These are phyloP conservation scores for Beauveria brongniartii DNA, from an alignment of 2,329 filamentous ascomycete genomes.

Conservation along the genomic window DNA sequence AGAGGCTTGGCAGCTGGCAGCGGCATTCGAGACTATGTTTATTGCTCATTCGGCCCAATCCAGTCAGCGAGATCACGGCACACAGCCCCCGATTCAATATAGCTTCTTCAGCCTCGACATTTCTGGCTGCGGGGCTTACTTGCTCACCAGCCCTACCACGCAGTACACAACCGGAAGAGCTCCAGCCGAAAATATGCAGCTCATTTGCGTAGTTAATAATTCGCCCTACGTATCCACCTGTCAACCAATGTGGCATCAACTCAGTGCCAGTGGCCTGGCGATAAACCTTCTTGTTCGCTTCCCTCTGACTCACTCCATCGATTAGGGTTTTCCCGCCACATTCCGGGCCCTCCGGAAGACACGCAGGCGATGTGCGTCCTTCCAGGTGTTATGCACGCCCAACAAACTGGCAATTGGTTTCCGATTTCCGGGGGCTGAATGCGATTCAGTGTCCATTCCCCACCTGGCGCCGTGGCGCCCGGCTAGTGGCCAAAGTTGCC, in stretches of 20 bases:
- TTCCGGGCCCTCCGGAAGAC: background rate
- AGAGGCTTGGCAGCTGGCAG: background rate
- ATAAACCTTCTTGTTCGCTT: background rate
- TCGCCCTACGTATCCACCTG: background rate
- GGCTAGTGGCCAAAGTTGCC: background rate
- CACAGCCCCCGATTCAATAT: background rate
- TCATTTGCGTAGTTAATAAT: background rate
- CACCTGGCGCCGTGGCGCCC: background rate
- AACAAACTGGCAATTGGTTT: background rate
- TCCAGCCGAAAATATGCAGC: background rate
- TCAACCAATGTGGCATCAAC: background rate
- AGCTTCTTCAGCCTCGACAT: background rate
- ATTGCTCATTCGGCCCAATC: background rate
- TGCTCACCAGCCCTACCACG: background rate
- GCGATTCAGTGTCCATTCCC: background rate
- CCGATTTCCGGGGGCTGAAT: conserved; percentile 4
- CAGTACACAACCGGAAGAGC: background rate
- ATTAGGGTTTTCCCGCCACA: background rate
- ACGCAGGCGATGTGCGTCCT: background rate
- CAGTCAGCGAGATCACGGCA: background rate
- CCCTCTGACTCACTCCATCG: background rate
- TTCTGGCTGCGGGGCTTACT: background rate
- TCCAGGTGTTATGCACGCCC: background rate
- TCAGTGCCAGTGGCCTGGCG: background rate
- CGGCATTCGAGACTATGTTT: background rate